phyloP scores from a whole-genome alignment of 179 eudicot genomes.

The Camellia oleifera region DNA sequence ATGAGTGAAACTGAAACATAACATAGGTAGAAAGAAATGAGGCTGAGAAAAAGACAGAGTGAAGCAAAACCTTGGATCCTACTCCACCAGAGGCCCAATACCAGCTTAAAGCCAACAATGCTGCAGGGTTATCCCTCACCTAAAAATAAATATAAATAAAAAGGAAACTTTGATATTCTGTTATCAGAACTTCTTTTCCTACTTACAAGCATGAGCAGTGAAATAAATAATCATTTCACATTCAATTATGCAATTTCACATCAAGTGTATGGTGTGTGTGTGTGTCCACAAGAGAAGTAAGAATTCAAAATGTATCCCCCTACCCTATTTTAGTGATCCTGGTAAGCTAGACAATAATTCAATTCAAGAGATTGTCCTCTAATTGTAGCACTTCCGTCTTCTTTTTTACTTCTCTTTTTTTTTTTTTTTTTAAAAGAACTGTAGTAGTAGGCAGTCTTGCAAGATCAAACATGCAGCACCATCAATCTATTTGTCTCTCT shows the following conservation, averaged over 20 bases:
- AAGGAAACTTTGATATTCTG: not conserved
- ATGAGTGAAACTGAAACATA: constrained; percentile 13
- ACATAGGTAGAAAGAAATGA: not conserved
- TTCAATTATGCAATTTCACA: constrained; percentile 7
- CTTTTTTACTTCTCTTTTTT: too few species aligned
- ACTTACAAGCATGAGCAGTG: not conserved
- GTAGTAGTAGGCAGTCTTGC: not conserved
- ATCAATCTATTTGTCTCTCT: not conserved
- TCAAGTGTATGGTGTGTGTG: not conserved
- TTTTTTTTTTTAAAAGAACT: not conserved
- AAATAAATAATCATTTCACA: not conserved
- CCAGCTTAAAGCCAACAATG: constrained; percentile 91
- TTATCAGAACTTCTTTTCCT: not conserved
- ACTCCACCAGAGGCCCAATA: constrained; percentile 97
- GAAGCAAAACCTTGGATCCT: constrained; percentile 80
- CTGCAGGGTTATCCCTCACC: constrained; percentile 85
- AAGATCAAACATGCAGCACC: not conserved
- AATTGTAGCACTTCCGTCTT: not conserved
- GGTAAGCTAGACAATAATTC: not conserved
- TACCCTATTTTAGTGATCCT: not conserved
- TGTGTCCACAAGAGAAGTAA: constrained; percentile 5
- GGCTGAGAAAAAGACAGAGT: constrained; percentile 4
- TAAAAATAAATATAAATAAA: constrained; percentile 21
- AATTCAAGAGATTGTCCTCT: not conserved
- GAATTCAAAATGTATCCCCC: not conserved